Percentiles rank a stretch among this genome's conserved stretches.
Conservation (phyloP, 176 grass and related monocot genomes). For the Microstegium vimineum region DNA sequence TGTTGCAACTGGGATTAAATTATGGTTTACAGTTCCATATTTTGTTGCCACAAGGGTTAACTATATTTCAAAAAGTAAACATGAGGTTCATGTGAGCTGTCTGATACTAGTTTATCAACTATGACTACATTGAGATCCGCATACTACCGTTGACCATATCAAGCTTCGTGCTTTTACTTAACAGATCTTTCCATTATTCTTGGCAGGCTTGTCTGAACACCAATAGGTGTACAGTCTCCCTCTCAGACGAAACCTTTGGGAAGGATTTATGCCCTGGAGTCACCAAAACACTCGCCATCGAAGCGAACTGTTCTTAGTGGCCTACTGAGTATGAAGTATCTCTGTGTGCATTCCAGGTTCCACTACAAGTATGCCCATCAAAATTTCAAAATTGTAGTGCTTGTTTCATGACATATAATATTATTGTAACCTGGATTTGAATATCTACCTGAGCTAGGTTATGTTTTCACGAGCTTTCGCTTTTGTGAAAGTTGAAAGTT, state of each 20-base stretch:
- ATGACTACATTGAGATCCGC: background rate
- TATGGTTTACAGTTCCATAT: slow-evolving; percentile 2
- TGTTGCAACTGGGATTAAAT: slow-evolving; percentile 26
- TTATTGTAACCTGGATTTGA: background rate
- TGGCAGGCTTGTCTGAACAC: slow-evolving; percentile 64
- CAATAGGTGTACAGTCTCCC: slow-evolving; percentile 53
- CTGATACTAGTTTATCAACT: background rate
- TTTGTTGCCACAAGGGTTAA: too few species aligned
- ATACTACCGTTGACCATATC: slow-evolving; percentile 18
- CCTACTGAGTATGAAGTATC: background rate
- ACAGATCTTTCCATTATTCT: slow-evolving; percentile 14
- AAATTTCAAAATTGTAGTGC: background rate
- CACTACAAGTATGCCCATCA: background rate
- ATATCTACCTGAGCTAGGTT: background rate
- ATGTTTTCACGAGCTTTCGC: background rate
- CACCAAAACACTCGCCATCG: slow-evolving; percentile 68
- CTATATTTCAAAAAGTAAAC: slow-evolving; percentile 2
- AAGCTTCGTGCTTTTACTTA: slow-evolving; percentile 19
- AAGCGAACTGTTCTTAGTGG: slow-evolving; percentile 65
- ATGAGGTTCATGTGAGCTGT: slow-evolving; percentile 15
- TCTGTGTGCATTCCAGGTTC: background rate
- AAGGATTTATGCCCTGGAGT: slow-evolving; percentile 62
- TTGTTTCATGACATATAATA: background rate
- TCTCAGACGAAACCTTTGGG: slow-evolving; percentile 53
- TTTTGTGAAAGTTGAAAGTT: background rate